phyloP scores from a whole-genome alignment of 345 rosid genomes.

The Eucalyptus tenuipes region DNA sequence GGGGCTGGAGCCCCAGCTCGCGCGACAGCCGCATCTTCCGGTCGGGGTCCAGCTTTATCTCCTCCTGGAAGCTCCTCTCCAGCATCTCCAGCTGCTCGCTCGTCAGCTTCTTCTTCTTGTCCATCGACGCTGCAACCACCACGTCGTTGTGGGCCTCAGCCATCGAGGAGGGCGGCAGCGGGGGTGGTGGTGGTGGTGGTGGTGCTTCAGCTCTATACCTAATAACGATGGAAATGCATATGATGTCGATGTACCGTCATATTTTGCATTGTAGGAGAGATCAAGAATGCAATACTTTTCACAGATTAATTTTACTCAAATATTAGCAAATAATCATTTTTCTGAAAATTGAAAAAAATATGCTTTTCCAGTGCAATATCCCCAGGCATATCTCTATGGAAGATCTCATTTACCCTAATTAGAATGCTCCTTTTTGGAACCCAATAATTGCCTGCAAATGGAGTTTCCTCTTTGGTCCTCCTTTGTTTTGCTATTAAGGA shows the following conservation, averaged over 20 bases:
- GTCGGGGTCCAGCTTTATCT: slow-evolving; percentile 67
- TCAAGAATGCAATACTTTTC: neutral
- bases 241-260: neutral
- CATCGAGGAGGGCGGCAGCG: neutral
- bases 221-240: neutral
- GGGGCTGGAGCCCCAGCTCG: slow-evolving; percentile 80
- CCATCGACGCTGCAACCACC: neutral
- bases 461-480: neutral
- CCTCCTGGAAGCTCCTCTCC: slow-evolving; percentile 83
- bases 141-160: neutral
- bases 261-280: neutral
- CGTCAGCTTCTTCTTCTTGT: slow-evolving; percentile 65
- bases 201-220: slow-evolving; percentile 48
- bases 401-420: neutral
- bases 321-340: neutral
- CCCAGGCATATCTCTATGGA: neutral
- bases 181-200: neutral
- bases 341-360: neutral
- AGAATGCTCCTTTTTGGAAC: neutral
- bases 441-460: neutral
- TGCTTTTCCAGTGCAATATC: neutral
- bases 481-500: neutral
- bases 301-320: neutral
- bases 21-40: slow-evolving; percentile 72
- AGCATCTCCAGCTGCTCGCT: slow-evolving; percentile 55